These are phyloP conservation scores for Stentor coeruleus DNA, from an alignment of 73 alveolate genomes.

Conservation along the genomic window DNA sequence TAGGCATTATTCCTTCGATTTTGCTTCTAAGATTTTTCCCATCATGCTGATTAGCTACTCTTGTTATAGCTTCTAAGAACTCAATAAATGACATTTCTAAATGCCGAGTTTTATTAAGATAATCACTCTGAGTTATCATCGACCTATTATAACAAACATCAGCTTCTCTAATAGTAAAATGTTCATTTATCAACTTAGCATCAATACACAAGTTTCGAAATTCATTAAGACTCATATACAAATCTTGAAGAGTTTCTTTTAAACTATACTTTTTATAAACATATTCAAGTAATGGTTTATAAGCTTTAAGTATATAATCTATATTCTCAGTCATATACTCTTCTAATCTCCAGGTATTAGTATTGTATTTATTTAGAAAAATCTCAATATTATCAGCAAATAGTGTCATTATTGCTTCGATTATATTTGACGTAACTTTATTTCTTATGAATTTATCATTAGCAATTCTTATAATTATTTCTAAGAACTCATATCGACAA, in stretches of 20 bases:
- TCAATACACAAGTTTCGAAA: neutral
- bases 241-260: constrained; percentile 25
- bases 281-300: neutral
- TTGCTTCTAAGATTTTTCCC: constrained; percentile 37
- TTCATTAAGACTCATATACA: neutral
- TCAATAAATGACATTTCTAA: neutral
- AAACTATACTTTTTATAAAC: neutral
- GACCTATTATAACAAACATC: neutral
- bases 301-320: neutral
- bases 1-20: too few species aligned
- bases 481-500: neutral
- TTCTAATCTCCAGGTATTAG: constrained; percentile 2
- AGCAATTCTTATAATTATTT: neutral
- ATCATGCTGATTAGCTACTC: constrained; percentile 19
- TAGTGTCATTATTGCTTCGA: neutral
- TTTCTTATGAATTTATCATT: constrained; percentile 2
- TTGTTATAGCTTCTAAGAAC: neutral
- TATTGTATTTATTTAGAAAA: neutral
- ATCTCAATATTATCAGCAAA: neutral
- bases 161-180: constrained; percentile 28
- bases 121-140: neutral
- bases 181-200: constrained; percentile 33
- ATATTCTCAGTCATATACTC: neutral
- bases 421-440: neutral
- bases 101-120: neutral